Percentiles rank a stretch among this genome's conserved stretches.
Conservation (phyloP, 192 early-diverging fungal species). For the Coemansia sp. region DNA sequence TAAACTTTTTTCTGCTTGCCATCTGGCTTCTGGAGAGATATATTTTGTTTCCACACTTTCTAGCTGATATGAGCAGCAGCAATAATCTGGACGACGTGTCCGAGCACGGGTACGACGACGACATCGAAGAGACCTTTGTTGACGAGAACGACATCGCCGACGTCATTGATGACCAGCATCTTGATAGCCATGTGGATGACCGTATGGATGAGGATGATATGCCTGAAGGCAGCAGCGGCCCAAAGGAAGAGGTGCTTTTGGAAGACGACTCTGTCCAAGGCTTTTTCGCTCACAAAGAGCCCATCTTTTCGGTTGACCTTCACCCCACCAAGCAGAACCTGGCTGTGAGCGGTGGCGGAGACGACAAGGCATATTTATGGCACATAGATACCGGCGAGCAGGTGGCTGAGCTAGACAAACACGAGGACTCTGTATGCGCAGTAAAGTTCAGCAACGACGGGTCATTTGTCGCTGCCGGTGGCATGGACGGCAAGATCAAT, state of each 20-base stretch:
- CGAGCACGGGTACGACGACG: conserved; percentile 50
- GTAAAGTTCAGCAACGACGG: conserved; percentile 84
- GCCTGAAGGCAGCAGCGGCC: not conserved
- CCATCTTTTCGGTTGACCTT: conserved; percentile 82
- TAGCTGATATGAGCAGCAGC: conserved; percentile 38
- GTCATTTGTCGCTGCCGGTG: conserved; percentile 79
- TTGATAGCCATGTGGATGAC: conserved; percentile 41
- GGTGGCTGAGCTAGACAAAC: conserved; percentile 64
- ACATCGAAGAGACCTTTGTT: conserved; percentile 53
- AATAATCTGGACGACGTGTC: conserved; percentile 51
- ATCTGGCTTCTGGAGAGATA: too few species aligned
- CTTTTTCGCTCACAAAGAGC: conserved; percentile 87
- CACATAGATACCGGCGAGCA: conserved; percentile 74
- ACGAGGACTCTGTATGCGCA: conserved; percentile 83
- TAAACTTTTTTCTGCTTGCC: conserved; percentile 6
- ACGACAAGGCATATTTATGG: conserved; percentile 93
- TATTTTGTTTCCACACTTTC: not conserved
- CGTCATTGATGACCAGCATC: conserved; percentile 21
- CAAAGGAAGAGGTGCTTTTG: conserved; percentile 24
- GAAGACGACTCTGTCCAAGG: conserved; percentile 88
- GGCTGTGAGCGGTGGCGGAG: conserved; percentile 83
- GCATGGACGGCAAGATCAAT: conserved; percentile 93
- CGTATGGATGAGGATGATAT: conserved; percentile 57
- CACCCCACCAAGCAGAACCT: conserved; percentile 70
- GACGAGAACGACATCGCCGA: conserved; percentile 33